phyloP scores from a whole-genome alignment of 1,139 yeast species.

The Zygosaccharomyces sapae region DNA sequence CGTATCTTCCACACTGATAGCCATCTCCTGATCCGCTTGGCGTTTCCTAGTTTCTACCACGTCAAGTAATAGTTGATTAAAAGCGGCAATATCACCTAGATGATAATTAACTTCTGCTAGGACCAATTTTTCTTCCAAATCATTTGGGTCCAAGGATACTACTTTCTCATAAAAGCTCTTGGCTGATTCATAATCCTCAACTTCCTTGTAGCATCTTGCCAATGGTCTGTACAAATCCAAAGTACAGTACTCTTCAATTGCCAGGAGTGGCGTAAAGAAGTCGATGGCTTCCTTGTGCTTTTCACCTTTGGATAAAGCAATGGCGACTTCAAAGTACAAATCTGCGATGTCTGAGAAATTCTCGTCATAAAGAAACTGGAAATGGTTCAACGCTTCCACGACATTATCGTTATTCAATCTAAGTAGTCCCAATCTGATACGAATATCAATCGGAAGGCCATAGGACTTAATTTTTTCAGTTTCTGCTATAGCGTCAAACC shows the following conservation, averaged over 20 bases:
- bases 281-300: slow-evolving; percentile 68
- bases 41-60: slow-evolving; percentile 42
- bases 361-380: slow-evolving; percentile 53
- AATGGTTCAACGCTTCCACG: slow-evolving; percentile 70
- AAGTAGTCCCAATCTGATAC: slow-evolving; percentile 72
- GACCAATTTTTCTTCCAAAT: slow-evolving; percentile 69
- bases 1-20: slow-evolving; percentile 22
- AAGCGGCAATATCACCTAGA: slow-evolving; percentile 61
- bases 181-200: slow-evolving; percentile 68
- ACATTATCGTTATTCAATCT: slow-evolving; percentile 62
- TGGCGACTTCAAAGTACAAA: slow-evolving; percentile 72
- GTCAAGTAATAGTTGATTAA: slow-evolving; percentile 54
- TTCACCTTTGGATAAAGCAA: slow-evolving; percentile 63
- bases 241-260: slow-evolving; percentile 47
- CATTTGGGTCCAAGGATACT: slow-evolving; percentile 54
- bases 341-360: slow-evolving; percentile 65
- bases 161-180: slow-evolving; percentile 58
- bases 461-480: slow-evolving; percentile 42
- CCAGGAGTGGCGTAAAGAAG: slow-evolving; percentile 53
- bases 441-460: slow-evolving; percentile 75
- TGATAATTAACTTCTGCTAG: slow-evolving; percentile 78
- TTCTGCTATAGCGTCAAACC: slow-evolving; percentile 40
- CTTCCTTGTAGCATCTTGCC: slow-evolving; percentile 74
- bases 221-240: slow-evolving; percentile 56
- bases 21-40: slow-evolving; percentile 31